phyloP scores from a whole-genome alignment of 2,329 filamentous ascomycete species.

The Epichloe uncinata region DNA sequence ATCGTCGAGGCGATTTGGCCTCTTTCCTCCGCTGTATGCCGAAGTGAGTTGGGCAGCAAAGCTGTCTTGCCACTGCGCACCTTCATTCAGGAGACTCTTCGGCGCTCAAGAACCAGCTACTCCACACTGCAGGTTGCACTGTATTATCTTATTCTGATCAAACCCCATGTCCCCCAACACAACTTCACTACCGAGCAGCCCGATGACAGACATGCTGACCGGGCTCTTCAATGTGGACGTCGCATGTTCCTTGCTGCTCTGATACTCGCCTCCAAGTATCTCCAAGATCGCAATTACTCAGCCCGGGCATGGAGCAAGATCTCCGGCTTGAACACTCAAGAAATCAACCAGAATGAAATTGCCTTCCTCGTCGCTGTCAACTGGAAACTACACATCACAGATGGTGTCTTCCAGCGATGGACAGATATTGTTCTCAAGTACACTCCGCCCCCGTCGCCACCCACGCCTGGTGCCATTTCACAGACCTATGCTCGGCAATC shows the following conservation, averaged over 20 bases:
- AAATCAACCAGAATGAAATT: slow-evolving; percentile 96
- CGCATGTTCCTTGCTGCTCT: slow-evolving; percentile 95
- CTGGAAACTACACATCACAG: slow-evolving; percentile 90
- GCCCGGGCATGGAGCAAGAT: slow-evolving; percentile 98
- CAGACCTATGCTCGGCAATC: slow-evolving; percentile 32
- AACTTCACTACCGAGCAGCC: slow-evolving; percentile 82
- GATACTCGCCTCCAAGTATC: slow-evolving; percentile 92
- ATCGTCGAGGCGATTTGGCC: slow-evolving; percentile 98
- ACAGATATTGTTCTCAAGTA: slow-evolving; percentile 82
- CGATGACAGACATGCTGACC: slow-evolving; percentile 55
- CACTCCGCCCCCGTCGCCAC: slow-evolving; percentile 55
- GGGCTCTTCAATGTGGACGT: slow-evolving; percentile 84
- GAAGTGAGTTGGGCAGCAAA: slow-evolving; percentile 57
- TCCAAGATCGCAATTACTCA: slow-evolving; percentile 96
- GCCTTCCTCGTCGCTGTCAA: slow-evolving; percentile 79
- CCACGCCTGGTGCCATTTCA: slow-evolving; percentile 36
- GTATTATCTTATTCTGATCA: slow-evolving; percentile 92
- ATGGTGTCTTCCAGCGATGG: slow-evolving; percentile 83
- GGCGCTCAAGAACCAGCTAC: slow-evolving; percentile 90
- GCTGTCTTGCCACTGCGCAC: slow-evolving; percentile 79
- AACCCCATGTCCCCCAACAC: slow-evolving; percentile 68
- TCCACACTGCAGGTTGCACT: slow-evolving; percentile 93
- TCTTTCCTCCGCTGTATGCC: slow-evolving; percentile 66
- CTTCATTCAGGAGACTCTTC: slow-evolving; percentile 95
- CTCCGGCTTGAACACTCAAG: slow-evolving; percentile 79